Percentiles rank a stretch among this genome's conserved stretches.
Conservation (phyloP, 129 eudicot genomes). For the Ambrosia artemisiifolia region DNA sequence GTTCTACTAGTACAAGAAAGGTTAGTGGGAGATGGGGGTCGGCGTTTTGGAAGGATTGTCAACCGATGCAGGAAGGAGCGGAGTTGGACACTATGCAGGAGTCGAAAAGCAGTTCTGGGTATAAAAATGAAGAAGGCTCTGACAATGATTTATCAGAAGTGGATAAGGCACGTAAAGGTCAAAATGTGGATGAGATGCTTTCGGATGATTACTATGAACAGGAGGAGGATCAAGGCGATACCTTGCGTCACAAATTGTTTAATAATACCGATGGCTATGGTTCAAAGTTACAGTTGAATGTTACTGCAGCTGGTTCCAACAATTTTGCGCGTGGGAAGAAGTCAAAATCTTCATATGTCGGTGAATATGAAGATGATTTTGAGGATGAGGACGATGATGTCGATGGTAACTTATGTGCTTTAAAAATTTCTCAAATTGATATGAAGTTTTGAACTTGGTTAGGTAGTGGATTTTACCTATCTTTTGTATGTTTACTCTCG, state of each 20-base stretch:
- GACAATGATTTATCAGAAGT: slow-evolving; percentile 44
- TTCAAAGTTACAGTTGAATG: slow-evolving; percentile 27
- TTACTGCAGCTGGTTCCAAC: slow-evolving; percentile 27
- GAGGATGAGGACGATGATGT: slow-evolving; percentile 64
- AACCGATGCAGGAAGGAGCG: slow-evolving; percentile 36
- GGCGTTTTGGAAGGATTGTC: slow-evolving; percentile 74
- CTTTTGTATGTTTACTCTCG: neutral
- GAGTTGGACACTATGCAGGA: slow-evolving; percentile 65
- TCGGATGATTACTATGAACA: slow-evolving; percentile 95
- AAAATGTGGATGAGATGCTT: slow-evolving; percentile 67
- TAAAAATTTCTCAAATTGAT: neutral
- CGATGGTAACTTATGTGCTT: slow-evolving; percentile 38
- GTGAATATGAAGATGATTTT: slow-evolving; percentile 33
- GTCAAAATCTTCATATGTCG: slow-evolving; percentile 37
- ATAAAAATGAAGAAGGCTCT: slow-evolving; percentile 53
- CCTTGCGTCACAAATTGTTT: slow-evolving; percentile 40
- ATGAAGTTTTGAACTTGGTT: neutral
- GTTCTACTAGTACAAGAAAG: slow-evolving; percentile 36
- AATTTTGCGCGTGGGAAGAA: slow-evolving; percentile 39
- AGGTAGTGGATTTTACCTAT: neutral
- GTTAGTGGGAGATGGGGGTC: slow-evolving; percentile 72
- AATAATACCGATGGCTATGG: slow-evolving; percentile 38
- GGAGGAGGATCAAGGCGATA: slow-evolving; percentile 75
- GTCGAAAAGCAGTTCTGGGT: slow-evolving; percentile 75
- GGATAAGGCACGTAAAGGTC: slow-evolving; percentile 42